Evolutionary conservation across 2,329 filamentous ascomycete genomes (phyloP).

Genomic region (Chaetomium olivaceum): DNA sequence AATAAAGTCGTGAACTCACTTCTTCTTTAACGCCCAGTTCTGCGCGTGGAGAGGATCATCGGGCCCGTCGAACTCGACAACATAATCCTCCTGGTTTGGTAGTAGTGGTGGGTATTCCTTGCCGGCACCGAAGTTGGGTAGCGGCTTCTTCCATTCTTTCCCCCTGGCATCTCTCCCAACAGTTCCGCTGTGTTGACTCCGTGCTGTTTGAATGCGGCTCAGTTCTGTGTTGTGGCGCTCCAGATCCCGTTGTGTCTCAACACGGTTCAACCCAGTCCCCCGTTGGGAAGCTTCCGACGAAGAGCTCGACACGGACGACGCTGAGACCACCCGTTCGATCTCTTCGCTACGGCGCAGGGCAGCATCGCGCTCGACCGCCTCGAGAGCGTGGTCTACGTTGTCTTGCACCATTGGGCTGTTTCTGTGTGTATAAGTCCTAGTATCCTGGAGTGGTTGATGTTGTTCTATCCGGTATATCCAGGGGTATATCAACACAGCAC

Average conservation of each 20-base stretch:
- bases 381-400: slow-evolving; percentile 55
- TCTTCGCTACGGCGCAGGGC: slow-evolving; percentile 49
- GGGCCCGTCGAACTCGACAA: slow-evolving; percentile 81
- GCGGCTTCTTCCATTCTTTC: slow-evolving; percentile 56
- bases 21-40: slow-evolving; percentile 81
- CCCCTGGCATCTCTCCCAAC: slow-evolving; percentile 59
- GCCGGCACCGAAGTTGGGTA: slow-evolving; percentile 71
- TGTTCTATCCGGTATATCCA: neutral
- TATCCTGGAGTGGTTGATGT: neutral
- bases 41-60: slow-evolving; percentile 83
- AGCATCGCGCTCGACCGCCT: slow-evolving; percentile 57
- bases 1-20: slow-evolving; percentile 47
- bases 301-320: slow-evolving; percentile 53
- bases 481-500: slow-evolving; percentile 7
- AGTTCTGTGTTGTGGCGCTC: slow-evolving; percentile 70
- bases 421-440: neutral
- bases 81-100: slow-evolving; percentile 72
- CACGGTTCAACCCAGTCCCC: slow-evolving; percentile 55
- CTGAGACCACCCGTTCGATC: slow-evolving; percentile 61
- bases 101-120: slow-evolving; percentile 72
- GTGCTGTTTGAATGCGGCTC: slow-evolving; percentile 68
- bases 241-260: slow-evolving; percentile 66
- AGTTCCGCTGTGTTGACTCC: slow-evolving; percentile 69
- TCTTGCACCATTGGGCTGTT: slow-evolving; percentile 46
- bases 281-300: slow-evolving; percentile 45